Evolutionary conservation across 768 basidiomycete species (phyloP).

Genomic region (Mycena capillaripes): DNA sequence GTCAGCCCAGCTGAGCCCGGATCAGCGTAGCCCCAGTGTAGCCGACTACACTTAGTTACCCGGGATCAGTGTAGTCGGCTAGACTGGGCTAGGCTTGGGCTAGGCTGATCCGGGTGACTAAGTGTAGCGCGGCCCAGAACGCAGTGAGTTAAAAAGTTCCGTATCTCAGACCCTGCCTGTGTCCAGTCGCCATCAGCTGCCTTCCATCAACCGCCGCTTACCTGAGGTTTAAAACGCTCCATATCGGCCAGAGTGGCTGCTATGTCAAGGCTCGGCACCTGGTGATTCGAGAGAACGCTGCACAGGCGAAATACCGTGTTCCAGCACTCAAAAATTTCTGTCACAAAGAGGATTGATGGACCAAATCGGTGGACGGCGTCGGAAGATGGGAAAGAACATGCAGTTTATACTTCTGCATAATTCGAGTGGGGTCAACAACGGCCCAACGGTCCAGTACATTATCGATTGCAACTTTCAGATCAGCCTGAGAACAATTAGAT

Average conservation of each 20-base stretch:
- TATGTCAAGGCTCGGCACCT: conserved; percentile 12
- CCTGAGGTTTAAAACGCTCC: conserved; percentile 18
- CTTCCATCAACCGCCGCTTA: conserved; percentile 14
- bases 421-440: conserved; percentile 45
- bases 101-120: no score
- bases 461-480: conserved; percentile 33
- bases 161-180: no score
- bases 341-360: neutral
- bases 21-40: no score
- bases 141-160: no score
- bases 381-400: conserved; percentile 2
- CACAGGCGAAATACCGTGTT: conserved; percentile 8
- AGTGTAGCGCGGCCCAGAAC: no score
- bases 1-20: no score
- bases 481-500: neutral
- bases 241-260: conserved; percentile 9
- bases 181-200: neutral
- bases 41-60: no score
- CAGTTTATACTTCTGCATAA: conserved; percentile 26
- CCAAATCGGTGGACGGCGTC: conserved; percentile 1
- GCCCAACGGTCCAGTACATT: no score
- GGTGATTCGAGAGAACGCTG: conserved; percentile 14
- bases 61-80: no score
- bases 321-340: conserved; percentile 23
- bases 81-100: no score